phyloP scores from a whole-genome alignment of 768 basidiomycete genomes.

The Amanita phalloides region DNA sequence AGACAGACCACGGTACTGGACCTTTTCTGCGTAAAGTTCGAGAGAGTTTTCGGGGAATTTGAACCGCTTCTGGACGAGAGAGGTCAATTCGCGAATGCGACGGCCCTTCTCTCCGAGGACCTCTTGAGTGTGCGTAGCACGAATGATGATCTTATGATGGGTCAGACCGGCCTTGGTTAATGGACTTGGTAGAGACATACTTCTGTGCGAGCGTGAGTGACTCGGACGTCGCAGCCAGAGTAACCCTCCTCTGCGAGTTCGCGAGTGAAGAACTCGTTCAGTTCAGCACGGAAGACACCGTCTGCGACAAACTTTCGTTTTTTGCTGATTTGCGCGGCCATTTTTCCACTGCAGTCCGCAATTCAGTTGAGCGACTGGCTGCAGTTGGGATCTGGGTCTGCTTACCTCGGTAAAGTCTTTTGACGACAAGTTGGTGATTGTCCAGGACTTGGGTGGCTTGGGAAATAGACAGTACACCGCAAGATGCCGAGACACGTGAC shows the following conservation, averaged over 20 bases:
- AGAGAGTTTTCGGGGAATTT: conserved; percentile 99
- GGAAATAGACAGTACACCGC: conserved; percentile 17
- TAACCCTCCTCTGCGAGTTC: conserved; percentile 99
- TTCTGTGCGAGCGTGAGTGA: conserved; percentile 98
- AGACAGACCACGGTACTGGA: conserved; percentile 94
- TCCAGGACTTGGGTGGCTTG: conserved; percentile 13
- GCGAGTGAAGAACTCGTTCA: conserved; percentile 97
- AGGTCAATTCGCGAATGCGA: conserved; percentile 96
- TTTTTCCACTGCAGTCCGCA: background rate
- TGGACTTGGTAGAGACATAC: conserved; percentile 24
- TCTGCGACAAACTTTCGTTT: conserved; percentile 98
- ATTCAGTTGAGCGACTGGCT: background rate
- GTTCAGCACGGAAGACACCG: conserved; percentile 98
- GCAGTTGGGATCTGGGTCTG: background rate
- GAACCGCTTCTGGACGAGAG: conserved; percentile 98
- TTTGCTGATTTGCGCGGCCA: conserved; percentile 90
- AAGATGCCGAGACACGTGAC: conserved; percentile 13
- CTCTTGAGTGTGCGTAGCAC: conserved; percentile 98
- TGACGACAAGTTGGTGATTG: background rate
- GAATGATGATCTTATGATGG: conserved; percentile 84
- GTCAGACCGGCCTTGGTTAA: background rate
- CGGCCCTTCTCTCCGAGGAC: conserved; percentile 99
- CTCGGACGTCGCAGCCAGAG: conserved; percentile 99
- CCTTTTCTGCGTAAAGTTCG: conserved; percentile 99
- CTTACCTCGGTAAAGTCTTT: background rate